These are phyloP conservation scores for Isabelozyma gotoi DNA, from an alignment of 805 yeast genomes.

Conservation along the genomic window DNA sequence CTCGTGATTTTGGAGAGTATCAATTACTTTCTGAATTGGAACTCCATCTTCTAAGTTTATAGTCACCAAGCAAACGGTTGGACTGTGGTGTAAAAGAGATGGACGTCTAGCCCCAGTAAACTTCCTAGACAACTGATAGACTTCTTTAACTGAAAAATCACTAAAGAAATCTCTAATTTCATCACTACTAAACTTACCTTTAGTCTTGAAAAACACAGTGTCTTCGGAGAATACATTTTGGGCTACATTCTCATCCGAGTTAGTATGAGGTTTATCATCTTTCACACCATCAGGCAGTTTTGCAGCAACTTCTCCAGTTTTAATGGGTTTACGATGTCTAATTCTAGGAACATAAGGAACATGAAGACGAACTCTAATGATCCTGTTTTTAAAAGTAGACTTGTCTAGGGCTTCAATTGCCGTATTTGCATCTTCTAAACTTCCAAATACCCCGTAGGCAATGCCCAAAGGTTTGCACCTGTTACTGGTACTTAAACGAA, in stretches of 20 bases:
- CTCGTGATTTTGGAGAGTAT: neutral
- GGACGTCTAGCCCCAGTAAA: neutral
- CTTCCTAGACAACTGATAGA: neutral
- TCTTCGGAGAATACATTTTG: constrained; percentile 37
- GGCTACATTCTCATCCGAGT: neutral
- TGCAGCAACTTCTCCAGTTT: neutral
- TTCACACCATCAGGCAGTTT: neutral
- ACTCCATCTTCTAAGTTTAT: neutral
- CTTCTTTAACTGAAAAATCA: neutral
- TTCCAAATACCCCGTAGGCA: constrained; percentile 38
- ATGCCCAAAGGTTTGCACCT: constrained; percentile 56
- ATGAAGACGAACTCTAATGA: constrained; percentile 39
- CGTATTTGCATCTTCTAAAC: constrained; percentile 24
- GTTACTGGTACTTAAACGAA: constrained; percentile 41
- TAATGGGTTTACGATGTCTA: neutral
- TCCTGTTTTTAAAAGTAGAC: constrained; percentile 32
- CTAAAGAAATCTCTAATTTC: constrained; percentile 45
- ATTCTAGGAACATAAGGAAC: constrained; percentile 39
- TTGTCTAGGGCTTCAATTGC: constrained; percentile 27
- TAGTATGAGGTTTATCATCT: neutral
- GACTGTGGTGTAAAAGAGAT: neutral
- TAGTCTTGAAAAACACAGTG: constrained; percentile 45
- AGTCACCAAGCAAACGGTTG: neutral
- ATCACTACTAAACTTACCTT: constrained; percentile 39
- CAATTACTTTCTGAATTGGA: neutral